Conservation (phyloP, 306 rosid species). For the Cotoneaster glaucophyllus region DNA sequence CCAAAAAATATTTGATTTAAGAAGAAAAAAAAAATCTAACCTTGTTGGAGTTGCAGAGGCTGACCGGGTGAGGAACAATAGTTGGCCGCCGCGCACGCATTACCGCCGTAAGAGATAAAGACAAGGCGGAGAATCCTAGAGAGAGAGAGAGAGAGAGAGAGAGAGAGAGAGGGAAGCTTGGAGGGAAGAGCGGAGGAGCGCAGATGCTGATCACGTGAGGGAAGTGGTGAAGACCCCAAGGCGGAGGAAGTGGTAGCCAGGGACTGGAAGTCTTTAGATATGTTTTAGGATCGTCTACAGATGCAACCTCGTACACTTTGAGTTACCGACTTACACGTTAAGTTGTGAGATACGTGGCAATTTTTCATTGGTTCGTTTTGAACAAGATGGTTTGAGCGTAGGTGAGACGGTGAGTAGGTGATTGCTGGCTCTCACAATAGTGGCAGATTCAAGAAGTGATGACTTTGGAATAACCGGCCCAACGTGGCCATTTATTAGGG, state of each 20-base stretch:
- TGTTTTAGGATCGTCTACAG: background rate
- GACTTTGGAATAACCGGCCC: background rate
- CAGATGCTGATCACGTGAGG: background rate
- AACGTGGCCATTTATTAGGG: background rate
- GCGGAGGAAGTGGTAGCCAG: too few species aligned
- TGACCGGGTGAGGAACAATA: background rate
- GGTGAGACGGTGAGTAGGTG: background rate
- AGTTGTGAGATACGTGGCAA: background rate
- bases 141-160: background rate
- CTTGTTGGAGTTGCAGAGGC: background rate
- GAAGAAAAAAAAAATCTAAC: background rate
- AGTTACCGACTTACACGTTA: background rate
- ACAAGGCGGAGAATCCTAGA: background rate
- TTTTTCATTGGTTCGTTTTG: background rate
- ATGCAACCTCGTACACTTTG: background rate
- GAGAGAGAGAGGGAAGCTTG: background rate
- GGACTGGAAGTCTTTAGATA: too few species aligned
- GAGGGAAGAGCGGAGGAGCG: background rate
- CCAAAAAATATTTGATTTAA: background rate
- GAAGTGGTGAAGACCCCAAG: too few species aligned
- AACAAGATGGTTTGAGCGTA: background rate
- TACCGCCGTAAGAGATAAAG: constrained; percentile 12
- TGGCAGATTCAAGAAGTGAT: background rate
- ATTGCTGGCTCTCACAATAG: background rate
- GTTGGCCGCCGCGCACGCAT: background rate